These are phyloP conservation scores for Actinomortierella ambigua DNA, from an alignment of 371 early-diverging fungal species.

Conservation along the genomic window DNA sequence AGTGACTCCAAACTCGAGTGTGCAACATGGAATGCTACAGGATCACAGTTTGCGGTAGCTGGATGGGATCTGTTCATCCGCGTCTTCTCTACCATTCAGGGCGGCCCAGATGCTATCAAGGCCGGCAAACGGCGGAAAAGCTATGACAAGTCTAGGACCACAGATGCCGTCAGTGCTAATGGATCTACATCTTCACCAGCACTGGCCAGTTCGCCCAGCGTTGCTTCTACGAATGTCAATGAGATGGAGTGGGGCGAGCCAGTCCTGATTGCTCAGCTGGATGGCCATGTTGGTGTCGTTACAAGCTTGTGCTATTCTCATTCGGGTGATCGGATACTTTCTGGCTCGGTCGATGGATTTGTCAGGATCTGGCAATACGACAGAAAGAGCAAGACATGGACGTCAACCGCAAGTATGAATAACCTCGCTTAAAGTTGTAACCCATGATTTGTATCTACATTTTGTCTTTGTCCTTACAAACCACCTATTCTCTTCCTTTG, in stretches of 20 bases:
- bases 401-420: constrained; percentile 39
- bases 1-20: constrained; percentile 66
- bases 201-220: constrained; percentile 28
- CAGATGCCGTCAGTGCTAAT: background rate
- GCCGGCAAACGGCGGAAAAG: constrained; percentile 35
- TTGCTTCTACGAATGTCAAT: constrained; percentile 48
- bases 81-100: constrained; percentile 66
- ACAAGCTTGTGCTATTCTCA: constrained; percentile 79
- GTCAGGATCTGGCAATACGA: constrained; percentile 61
- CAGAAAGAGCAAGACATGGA: constrained; percentile 47
- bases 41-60: constrained; percentile 82
- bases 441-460: background rate
- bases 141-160: constrained; percentile 46
- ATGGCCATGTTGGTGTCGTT: constrained; percentile 77
- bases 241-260: constrained; percentile 56
- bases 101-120: constrained; percentile 38
- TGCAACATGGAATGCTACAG: constrained; percentile 78
- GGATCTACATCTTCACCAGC: constrained; percentile 7
- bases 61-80: constrained; percentile 82
- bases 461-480: background rate
- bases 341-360: constrained; percentile 72
- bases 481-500: background rate
- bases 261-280: constrained; percentile 67
- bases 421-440: background rate
- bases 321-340: constrained; percentile 71